phyloP scores from a whole-genome alignment of 202 grass and related monocot genomes.

The Elaeis oleifera region DNA sequence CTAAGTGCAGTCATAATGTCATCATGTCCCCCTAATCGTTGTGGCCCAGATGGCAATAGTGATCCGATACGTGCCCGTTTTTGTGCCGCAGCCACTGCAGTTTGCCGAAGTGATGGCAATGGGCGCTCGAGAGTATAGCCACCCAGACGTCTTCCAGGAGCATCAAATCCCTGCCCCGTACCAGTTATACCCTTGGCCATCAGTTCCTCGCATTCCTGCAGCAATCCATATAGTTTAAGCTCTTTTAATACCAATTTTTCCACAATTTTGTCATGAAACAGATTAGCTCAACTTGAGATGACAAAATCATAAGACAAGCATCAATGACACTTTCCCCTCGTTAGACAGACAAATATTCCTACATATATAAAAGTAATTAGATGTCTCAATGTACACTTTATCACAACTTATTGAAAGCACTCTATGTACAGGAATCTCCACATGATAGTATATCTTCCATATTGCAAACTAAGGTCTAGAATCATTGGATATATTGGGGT shows the following conservation, averaged over 20 bases:
- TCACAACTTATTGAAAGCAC: too few species aligned
- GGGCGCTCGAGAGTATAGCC: conserved; percentile 58
- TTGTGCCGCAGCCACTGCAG: conserved; percentile 57
- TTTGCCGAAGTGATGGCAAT: conserved; percentile 53
- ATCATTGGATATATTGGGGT: too few species aligned
- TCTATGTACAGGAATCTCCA: too few species aligned
- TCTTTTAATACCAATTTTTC: not conserved
- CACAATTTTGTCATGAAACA: not conserved
- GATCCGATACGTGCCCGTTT: conserved; percentile 67
- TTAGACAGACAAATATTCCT: too few species aligned
- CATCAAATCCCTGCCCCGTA: conserved; percentile 85
- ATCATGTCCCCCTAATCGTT: conserved; percentile 68
- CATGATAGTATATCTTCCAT: too few species aligned
- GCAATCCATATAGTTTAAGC: conserved; percentile 12
- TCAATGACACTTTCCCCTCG: too few species aligned
- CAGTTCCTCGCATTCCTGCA: conserved; percentile 95
- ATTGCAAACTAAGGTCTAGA: too few species aligned
- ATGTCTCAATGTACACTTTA: too few species aligned
- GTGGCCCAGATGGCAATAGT: conserved; percentile 68
- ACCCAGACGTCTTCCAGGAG: conserved; percentile 59
- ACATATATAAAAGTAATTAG: too few species aligned
- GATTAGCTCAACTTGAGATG: not conserved
- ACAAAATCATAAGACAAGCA: not conserved
- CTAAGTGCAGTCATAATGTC: conserved; percentile 81
- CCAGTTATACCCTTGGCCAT: conserved; percentile 82